A percentile compares a stretch with the other conserved stretches of the same genome.
Conservation (phyloP, 306 rosid species). For the Oxytropis ochrocephala region DNA sequence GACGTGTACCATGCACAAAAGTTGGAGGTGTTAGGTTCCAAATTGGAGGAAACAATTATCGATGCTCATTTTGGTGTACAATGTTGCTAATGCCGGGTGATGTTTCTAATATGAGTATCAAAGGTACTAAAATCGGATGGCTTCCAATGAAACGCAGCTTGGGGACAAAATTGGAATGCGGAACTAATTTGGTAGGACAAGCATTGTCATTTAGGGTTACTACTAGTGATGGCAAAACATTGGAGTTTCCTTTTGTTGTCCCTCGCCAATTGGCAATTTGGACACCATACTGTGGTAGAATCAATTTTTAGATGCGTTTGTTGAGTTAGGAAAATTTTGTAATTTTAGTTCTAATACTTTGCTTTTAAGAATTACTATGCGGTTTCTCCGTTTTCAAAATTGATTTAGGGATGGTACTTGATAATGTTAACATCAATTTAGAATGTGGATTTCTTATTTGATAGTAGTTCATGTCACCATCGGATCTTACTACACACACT, state of each 20-base stretch:
- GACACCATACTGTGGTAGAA: constrained; percentile 27
- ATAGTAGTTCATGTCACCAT: too few relatives aligned
- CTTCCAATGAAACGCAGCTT: constrained; percentile 30
- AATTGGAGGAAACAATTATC: constrained; percentile 44
- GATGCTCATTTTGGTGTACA: constrained; percentile 31
- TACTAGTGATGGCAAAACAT: constrained; percentile 28
- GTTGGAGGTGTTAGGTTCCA: constrained; percentile 48
- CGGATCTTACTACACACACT: too few relatives aligned
- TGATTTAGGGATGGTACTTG: too few relatives aligned
- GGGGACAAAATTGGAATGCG: constrained; percentile 57
- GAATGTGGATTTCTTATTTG: too few relatives aligned
- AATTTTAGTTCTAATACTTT: too few relatives aligned
- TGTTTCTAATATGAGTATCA: constrained; percentile 26
- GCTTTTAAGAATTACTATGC: too few relatives aligned
- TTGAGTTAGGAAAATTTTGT: too few relatives aligned
- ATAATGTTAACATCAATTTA: too few relatives aligned
- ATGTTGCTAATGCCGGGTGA: constrained; percentile 58
- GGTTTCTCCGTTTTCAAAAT: too few relatives aligned
- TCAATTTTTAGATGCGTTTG: constrained; percentile 1
- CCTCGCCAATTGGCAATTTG: constrained; percentile 52
- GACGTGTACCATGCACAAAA: constrained; percentile 28
- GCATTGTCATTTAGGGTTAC: constrained; percentile 44
- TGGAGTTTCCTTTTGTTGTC: constrained; percentile 31
- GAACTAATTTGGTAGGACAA: constrained; percentile 29
- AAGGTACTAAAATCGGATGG: constrained; percentile 32